Conservation (phyloP, 1,139 yeast genomes). For the Debaryomycetaceae sp. region DNA sequence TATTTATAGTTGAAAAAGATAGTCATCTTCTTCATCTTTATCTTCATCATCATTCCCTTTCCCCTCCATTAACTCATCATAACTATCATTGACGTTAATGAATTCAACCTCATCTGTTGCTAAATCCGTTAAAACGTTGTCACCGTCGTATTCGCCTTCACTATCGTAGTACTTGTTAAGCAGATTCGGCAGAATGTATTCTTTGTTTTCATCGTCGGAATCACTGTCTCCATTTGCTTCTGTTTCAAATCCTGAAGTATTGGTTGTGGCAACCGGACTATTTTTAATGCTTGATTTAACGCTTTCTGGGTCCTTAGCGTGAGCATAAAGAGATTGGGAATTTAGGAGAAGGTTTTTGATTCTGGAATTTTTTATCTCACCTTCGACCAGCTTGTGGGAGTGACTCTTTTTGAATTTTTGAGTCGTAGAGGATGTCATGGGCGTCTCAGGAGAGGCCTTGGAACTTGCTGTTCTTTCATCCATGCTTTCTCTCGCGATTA, state of each 20-base stretch:
- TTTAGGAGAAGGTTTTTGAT: slow-evolving; percentile 35
- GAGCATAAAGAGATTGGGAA: slow-evolving; percentile 37
- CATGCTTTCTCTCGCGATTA: background rate
- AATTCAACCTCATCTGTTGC: slow-evolving; percentile 23
- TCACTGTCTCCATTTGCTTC: slow-evolving; percentile 9
- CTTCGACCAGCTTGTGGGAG: background rate
- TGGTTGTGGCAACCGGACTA: slow-evolving; percentile 8
- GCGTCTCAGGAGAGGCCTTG: background rate
- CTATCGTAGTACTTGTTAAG: slow-evolving; percentile 29
- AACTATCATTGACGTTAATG: slow-evolving; percentile 21
- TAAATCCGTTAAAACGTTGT: slow-evolving; percentile 15
- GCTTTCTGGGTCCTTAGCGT: slow-evolving; percentile 18
- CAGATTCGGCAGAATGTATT: slow-evolving; percentile 44
- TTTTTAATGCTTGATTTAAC: slow-evolving; percentile 7
- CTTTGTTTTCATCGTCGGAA: slow-evolving; percentile 28
- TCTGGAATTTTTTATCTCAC: slow-evolving; percentile 13
- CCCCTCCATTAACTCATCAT: slow-evolving; percentile 12
- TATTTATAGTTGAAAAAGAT: slow-evolving; percentile 26
- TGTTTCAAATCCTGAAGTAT: slow-evolving; percentile 12
- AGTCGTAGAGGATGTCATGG: background rate
- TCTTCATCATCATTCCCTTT: slow-evolving; percentile 14
- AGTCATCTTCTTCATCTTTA: slow-evolving; percentile 28
- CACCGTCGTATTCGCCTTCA: slow-evolving; percentile 16
- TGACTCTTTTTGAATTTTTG: background rate
- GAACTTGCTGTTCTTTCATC: background rate